Conservation (phyloP, 164 flowering plant genomes). For the Pachysandra terminalis region DNA sequence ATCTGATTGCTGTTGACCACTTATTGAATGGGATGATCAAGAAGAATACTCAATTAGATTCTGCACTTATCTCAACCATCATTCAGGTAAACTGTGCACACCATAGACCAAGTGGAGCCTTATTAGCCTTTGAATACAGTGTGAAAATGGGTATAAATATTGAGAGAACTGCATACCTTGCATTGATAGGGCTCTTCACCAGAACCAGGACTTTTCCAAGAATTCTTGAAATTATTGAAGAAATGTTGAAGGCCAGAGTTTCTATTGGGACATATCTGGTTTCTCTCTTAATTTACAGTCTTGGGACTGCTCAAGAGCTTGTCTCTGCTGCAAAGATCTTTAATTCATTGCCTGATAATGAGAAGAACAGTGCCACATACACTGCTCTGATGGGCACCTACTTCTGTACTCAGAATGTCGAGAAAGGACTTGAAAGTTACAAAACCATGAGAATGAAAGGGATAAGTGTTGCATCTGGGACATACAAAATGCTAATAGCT, state of each 20-base stretch:
- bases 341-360: slow-evolving; percentile 45
- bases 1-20: slow-evolving; percentile 51
- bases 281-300: slow-evolving; percentile 54
- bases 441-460: slow-evolving; percentile 49
- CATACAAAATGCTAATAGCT: slow-evolving; percentile 50
- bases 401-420: slow-evolving; percentile 46
- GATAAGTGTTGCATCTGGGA: slow-evolving; percentile 47
- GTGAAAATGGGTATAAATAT: slow-evolving; percentile 36
- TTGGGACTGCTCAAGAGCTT: slow-evolving; percentile 55
- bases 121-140: slow-evolving; percentile 56
- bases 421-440: slow-evolving; percentile 57
- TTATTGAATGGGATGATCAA: slow-evolving; percentile 36
- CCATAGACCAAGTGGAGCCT: slow-evolving; percentile 45
- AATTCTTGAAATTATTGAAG: slow-evolving; percentile 45
- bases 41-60: slow-evolving; percentile 33
- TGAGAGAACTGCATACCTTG: slow-evolving; percentile 48
- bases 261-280: slow-evolving; percentile 49
- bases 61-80: slow-evolving; percentile 39
- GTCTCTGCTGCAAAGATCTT: slow-evolving; percentile 50
- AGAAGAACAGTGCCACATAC: slow-evolving; percentile 51
- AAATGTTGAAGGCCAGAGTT: slow-evolving; percentile 47
- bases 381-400: slow-evolving; percentile 69
- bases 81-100: slow-evolving; percentile 42
- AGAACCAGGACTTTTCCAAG: slow-evolving; percentile 38
- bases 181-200: slow-evolving; percentile 50